Base-by-base conservation (phyloP, 2,329 filamentous ascomycete species). In the Catunica adiposa region DNA sequence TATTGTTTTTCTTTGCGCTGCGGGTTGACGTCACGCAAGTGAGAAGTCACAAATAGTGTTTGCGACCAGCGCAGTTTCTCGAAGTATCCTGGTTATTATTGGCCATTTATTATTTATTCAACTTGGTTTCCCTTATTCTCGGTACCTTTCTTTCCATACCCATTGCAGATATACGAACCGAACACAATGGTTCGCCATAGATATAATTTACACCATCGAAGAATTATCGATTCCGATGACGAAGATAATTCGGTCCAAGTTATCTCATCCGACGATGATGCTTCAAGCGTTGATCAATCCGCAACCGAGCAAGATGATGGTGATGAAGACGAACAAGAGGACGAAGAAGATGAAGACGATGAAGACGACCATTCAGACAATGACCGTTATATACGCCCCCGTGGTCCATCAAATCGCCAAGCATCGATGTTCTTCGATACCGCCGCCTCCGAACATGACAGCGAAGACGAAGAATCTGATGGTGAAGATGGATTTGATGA, bases 371-470 rank as follows among this genome's bases (percentile, higher is more conserved):
- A 11, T 38, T 38, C 37, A n/a, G n/a, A n/a, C n/a, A 34, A 34
- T 2, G 20, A n/a, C 53, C 40, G n/a, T 17, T 44, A 44, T 54
- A 29, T 11, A 17, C 22, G 23, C 15, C 38, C 53, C 20, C 17
- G 38, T 20, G 53, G 17, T 23, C 9, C n/a, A 17, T 46, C 52
- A 29, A 26, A 47, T 29, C 15, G 14, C 23, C 17, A 48, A n/a
- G 29, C n/a, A 54, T 44, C 22, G 47, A 29, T 22, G 34, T 56
- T 56, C 37, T 56, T 56, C 37, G 54, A 52, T 14, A 31, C 31
- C 25, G 50, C 47, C 17, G 54, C 54, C 14, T 56, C 54, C 3
- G 54, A 56, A 40, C 44, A 56, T 26, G 54, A 56, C 3, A 4
- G 31, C 25, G 22, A 29, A 3, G 2, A 31, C 25, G 22, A 29